Base-by-base conservation (phyloP, 225 moss, liverwort and hornwort species). In the Pseudisothecium myosuroides region DNA sequence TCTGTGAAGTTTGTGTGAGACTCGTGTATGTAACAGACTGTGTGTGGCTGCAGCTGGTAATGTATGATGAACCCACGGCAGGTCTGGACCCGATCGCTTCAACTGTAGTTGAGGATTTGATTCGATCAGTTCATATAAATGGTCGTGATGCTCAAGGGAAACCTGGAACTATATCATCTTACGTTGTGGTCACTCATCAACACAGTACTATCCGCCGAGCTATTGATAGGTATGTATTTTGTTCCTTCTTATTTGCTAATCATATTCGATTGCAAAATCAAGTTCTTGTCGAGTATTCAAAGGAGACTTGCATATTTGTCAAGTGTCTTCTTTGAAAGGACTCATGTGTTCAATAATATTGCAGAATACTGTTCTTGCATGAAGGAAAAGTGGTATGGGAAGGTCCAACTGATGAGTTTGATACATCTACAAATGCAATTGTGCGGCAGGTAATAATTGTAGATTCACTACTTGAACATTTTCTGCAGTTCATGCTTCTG, bases 41-140 rank as follows among this genome's bases (percentile, higher is more conserved):
- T 37, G 37, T 55, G 69, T 90, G 90, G 41, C 65, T 94, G 93
- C 96, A 99, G 97, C 90, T 99, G 80, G 94, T 99, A 39, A 95
- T 99, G 99, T 99, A 97, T 7, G 99, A 99, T 91, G 99, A 99
- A 91, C 99, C 99, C n/a, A 99, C 99, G 47, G 97, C 99, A 81
- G 99, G 99, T 82, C 86, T 99, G 86, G 99, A 99, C 82, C 99
- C 97, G 66, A 99, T 99, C 91, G 99, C 97, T 60, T 97, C 99
- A 11, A 99, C 96, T 68, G 97, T 99, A 12, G 97, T 99, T 60
- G 99, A 99, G 89, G 99, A 99, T 91, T 91, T 99, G 87, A 97
- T 99, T 82, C 96, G 96, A 76, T 99, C 99, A 43, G 96, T 99
- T 59, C 96, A 99, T 55, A 87, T 96, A n/a, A 99, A 97, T 86